Base-by-base conservation (phyloP, 2,329 filamentous ascomycete species). In the Penicillium sp. region DNA sequence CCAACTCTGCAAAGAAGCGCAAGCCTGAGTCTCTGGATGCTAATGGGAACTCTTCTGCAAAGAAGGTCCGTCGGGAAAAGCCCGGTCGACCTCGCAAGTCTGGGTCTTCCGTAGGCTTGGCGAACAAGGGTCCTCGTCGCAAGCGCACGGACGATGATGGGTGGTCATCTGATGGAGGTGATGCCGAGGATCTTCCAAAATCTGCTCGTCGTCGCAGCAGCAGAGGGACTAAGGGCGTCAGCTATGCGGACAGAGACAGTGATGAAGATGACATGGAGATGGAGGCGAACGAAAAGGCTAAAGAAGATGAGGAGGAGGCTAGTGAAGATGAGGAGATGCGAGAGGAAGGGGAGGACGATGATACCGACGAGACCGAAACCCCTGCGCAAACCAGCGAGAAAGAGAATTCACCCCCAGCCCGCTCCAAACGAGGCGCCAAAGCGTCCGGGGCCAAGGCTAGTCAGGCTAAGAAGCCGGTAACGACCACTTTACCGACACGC, bases 181-280 rank as follows among this genome's bases (percentile, higher is more conserved):
- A 73, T 43, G 72, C 72, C 29, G 61, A 67, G 37, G 71, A 66
- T 60, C 63, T 64, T 28, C 70, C 67, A 11, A 47, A 65, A 7
- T 63, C 69, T 16, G 61, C 68, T 45, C 69, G 74, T 45, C 76
- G 72, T 48, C 75, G 71, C 56, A 80, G 71, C 58, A 73, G 63
- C 52, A 70, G 74, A 48, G 72, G 67, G 18, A 66, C 65, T 5
- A 63, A 68, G 28, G 66, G 66, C 13, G 67, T 79, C 56, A 77
- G 71, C 55, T 78, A 79, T 55, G 74, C 67, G 5, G 77, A 80
- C 51, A 72, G 70, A 18, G 73, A 75, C 54, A 78, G 73, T 39
- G 75, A 62, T 3, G 59, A 55, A 9, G 57, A 62, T 31, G 42
- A 45, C 11, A 21, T 45, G 26, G 42, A 45, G 16, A 45, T 45